phyloP scores from a whole-genome alignment of 352 stramenopile genomes.

The Pythium guiyangense region DNA sequence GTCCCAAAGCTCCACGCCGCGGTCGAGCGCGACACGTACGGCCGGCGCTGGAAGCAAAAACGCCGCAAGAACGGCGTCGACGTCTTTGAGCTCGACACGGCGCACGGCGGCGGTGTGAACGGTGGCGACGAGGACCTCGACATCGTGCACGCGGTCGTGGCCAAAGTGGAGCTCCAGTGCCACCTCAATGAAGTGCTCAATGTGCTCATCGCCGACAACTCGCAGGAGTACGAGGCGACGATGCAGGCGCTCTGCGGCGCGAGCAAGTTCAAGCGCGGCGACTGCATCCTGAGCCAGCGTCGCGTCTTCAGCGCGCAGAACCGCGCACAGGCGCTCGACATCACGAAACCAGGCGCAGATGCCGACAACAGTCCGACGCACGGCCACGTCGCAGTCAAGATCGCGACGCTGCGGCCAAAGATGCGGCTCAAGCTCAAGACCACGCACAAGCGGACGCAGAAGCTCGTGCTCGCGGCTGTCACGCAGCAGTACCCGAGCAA shows the following conservation, averaged over 20 bases:
- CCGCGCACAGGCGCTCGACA: conserved; percentile 23
- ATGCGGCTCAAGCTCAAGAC: conserved; percentile 21
- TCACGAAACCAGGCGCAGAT: not conserved
- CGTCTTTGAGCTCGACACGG: conserved; percentile 37
- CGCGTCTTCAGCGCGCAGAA: conserved; percentile 29
- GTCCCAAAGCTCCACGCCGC: too few relatives aligned
- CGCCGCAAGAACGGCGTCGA: conserved; percentile 32
- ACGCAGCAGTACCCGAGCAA: conserved; percentile 40
- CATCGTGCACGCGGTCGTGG: conserved; percentile 41
- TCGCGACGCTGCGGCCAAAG: conserved; percentile 30
- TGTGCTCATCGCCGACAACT: conserved; percentile 42
- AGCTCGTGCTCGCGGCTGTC: conserved; percentile 43
- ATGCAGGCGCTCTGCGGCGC: conserved; percentile 42
- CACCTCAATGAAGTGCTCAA: conserved; percentile 65
- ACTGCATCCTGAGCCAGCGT: conserved; percentile 38
- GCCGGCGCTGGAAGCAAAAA: too few relatives aligned
- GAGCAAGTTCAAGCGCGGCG: conserved; percentile 41
- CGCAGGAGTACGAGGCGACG: conserved; percentile 34
- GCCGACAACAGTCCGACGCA: conserved; percentile 11
- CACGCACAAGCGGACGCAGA: conserved; percentile 40
- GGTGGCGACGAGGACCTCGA: conserved; percentile 38
- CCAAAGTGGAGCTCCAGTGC: conserved; percentile 46
- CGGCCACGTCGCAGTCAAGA: conserved; percentile 28
- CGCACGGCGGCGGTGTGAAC: conserved; percentile 15
- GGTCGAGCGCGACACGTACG: too few relatives aligned